These are phyloP conservation scores for Cryphonectria japonica DNA, from an alignment of 2,329 filamentous ascomycete genomes.

Conservation along the genomic window DNA sequence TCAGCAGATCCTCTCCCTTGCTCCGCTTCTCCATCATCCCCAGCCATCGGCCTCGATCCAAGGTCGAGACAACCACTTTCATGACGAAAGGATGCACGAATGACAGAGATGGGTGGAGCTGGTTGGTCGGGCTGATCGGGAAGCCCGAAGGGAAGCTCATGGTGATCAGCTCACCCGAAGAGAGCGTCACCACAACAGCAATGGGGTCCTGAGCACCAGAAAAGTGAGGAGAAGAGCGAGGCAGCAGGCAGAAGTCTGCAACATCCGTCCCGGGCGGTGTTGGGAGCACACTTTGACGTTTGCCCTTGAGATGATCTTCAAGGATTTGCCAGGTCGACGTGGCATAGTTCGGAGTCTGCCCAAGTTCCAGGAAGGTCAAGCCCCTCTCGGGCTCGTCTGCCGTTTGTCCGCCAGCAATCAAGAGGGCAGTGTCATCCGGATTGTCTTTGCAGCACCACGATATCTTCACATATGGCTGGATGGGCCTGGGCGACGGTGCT, in stretches of 20 bases:
- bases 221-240: conserved; percentile 82
- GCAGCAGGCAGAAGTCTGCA: conserved; percentile 80
- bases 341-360: conserved; percentile 84
- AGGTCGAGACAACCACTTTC: conserved; percentile 69
- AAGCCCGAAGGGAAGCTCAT: conserved; percentile 91
- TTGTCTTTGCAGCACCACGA: conserved; percentile 95
- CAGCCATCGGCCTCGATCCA: conserved; percentile 84
- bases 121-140: conserved; percentile 88
- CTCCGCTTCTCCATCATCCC: conserved; percentile 84
- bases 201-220: conserved; percentile 88
- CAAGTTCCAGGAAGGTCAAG: conserved; percentile 87
- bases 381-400: conserved; percentile 71
- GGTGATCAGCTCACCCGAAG: conserved; percentile 86
- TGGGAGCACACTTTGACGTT: conserved; percentile 70
- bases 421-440: conserved; percentile 86
- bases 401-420: conserved; percentile 81
- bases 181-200: conserved; percentile 76
- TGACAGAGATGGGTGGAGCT: conserved; percentile 83
- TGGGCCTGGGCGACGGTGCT: conserved; percentile 59
- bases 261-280: conserved; percentile 79
- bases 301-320: conserved; percentile 77
- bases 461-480: conserved; percentile 77
- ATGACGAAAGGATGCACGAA: conserved; percentile 90
- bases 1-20: conserved; percentile 76
- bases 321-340: conserved; percentile 90